These are phyloP conservation scores for Verticillium klebahnii DNA, from an alignment of 2,329 filamentous ascomycete genomes.

Conservation along the genomic window DNA sequence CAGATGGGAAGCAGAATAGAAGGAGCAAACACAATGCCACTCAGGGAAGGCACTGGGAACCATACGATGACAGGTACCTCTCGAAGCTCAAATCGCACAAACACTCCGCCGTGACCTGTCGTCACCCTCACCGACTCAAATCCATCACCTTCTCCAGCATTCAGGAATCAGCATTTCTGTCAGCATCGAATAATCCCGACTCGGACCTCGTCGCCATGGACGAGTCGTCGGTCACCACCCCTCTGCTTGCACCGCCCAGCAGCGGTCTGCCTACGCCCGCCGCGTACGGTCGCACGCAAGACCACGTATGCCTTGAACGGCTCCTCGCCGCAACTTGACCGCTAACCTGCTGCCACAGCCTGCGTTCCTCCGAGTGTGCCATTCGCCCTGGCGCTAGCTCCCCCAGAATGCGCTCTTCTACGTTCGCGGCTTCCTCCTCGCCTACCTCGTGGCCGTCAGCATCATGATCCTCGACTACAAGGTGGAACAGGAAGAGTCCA, in stretches of 20 bases:
- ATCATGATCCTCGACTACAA: constrained; percentile 42
- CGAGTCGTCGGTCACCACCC: constrained; percentile 10
- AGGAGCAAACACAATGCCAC: no score
- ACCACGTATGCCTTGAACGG: constrained; percentile 20
- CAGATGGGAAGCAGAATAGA: no score
- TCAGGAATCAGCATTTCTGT: neutral
- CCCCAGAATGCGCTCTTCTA: constrained; percentile 40
- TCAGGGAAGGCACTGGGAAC: no score
- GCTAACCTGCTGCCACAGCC: constrained; percentile 26
- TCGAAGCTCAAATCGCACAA: constrained; percentile 1
- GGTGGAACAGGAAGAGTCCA: constrained; percentile 32
- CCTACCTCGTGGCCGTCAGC: constrained; percentile 36
- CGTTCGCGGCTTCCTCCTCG: constrained; percentile 36
- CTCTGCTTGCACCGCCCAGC: constrained; percentile 11
- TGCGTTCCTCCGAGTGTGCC: constrained; percentile 45
- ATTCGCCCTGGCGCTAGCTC: constrained; percentile 45
- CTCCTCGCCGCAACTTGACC: no score
- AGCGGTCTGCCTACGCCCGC: constrained; percentile 11
- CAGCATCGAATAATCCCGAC: neutral
- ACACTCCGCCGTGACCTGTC: no score
- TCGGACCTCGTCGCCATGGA: constrained; percentile 3
- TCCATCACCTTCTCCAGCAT: neutral
- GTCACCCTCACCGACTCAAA: no score
- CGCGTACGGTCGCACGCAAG: constrained; percentile 12
- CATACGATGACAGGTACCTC: no score